Evolutionary conservation across 169 alveolate genomes (phyloP).

Genomic region (Perkinsus olseni): DNA sequence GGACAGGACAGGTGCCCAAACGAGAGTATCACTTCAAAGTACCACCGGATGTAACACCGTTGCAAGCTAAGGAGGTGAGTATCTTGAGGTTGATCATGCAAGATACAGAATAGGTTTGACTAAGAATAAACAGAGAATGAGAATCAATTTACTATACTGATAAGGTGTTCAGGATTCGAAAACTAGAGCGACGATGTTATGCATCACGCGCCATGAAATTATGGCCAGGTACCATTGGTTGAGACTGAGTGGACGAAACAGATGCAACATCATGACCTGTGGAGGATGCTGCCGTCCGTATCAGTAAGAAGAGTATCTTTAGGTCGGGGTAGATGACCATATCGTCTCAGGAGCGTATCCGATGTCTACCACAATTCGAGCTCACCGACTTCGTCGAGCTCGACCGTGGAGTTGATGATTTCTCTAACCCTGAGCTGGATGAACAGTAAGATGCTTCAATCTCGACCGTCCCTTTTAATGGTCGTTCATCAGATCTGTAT

Average conservation of each 20-base stretch:
- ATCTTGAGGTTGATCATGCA: background rate
- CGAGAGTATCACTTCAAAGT: background rate
- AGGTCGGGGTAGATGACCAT: background rate
- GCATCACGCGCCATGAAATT: too few species aligned
- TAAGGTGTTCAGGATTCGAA: too few species aligned
- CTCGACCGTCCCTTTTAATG: background rate
- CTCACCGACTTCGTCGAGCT: background rate
- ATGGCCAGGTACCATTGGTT: background rate
- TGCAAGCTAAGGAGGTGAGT: background rate
- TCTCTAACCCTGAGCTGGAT: background rate
- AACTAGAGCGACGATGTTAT: too few species aligned
- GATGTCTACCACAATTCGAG: background rate
- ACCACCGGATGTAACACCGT: background rate
- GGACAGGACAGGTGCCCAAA: background rate
- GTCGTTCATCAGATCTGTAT: background rate
- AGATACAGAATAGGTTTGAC: background rate
- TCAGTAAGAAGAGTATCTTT: background rate
- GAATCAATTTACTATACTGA: too few species aligned
- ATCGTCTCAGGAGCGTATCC: background rate
- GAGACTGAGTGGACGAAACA: background rate
- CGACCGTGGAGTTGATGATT: background rate
- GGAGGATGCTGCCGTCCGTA: background rate
- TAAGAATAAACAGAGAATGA: too few species aligned
- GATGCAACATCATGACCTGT: background rate
- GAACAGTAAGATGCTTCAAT: background rate